Evolutionary conservation across 2,329 filamentous ascomycete species (phyloP).

Genomic region (Hirsutella rhossiliensis): DNA sequence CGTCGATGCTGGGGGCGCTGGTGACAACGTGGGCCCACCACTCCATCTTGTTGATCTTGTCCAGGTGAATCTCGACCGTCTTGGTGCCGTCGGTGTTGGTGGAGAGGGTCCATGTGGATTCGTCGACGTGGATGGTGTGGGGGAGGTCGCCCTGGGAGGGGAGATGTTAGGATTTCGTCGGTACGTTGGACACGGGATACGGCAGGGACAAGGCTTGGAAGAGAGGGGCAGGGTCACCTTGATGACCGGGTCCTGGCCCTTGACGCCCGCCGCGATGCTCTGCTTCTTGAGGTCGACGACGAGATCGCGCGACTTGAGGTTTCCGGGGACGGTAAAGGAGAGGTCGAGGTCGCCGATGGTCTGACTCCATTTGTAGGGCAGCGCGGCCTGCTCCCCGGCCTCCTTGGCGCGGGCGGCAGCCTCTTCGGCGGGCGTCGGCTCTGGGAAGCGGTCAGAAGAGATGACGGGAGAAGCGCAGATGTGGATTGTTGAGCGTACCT

Average conservation of each 20-base stretch:
- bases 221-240: constrained; percentile 40
- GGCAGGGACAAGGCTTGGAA: neutral
- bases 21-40: constrained; percentile 96
- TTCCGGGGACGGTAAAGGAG: constrained; percentile 63
- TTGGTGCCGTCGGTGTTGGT: constrained; percentile 56
- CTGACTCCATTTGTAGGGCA: constrained; percentile 97
- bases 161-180: neutral
- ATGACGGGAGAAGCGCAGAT: neutral
- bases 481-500: neutral
- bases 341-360: constrained; percentile 82
- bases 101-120: constrained; percentile 88
- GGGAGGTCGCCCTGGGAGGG: constrained; percentile 64
- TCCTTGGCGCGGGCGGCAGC: constrained; percentile 58
- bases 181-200: neutral
- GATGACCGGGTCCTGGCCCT: constrained; percentile 78
- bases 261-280: constrained; percentile 67
- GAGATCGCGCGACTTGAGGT: constrained; percentile 74
- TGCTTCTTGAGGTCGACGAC: constrained; percentile 72
- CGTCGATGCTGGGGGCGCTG: constrained; percentile 80
- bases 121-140: constrained; percentile 66
- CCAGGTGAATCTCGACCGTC: constrained; percentile 69
- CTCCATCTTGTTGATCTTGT: constrained; percentile 94
- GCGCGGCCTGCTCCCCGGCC: constrained; percentile 71
- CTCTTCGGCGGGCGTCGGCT: constrained; percentile 42
- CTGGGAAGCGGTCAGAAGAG: constrained; percentile 17